Percentiles rank a stretch among this genome's conserved stretches.
phyloP scores from a whole-genome alignment of 495 filamentous ascomycete species.

The Neurospora africana region DNA sequence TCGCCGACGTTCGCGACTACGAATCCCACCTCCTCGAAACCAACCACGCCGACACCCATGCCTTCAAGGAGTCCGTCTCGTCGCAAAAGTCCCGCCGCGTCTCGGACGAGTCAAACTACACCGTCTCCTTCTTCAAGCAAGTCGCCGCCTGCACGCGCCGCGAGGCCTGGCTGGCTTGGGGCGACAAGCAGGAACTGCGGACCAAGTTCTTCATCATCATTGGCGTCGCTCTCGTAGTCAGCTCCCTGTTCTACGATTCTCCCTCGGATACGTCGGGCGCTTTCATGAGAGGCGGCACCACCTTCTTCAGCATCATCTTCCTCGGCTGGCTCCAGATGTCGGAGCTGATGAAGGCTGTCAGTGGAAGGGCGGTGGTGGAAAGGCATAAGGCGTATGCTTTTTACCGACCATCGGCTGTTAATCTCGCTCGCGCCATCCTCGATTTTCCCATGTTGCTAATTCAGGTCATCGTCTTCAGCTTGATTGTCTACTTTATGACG shows the following conservation, averaged over 20 bases:
- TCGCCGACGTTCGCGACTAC: conserved; percentile 40
- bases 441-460: conserved; percentile 63
- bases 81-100: conserved; percentile 28
- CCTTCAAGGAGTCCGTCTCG: conserved; percentile 40
- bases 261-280: conserved; percentile 45
- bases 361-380: conserved; percentile 59
- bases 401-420: conserved; percentile 71
- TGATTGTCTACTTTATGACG: conserved; percentile 72
- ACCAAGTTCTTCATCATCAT: conserved; percentile 47
- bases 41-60: conserved; percentile 26
- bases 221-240: conserved; percentile 66
- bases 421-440: conserved; percentile 63
- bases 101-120: conserved; percentile 40
- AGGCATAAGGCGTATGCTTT: conserved; percentile 83
- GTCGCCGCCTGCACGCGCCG: conserved; percentile 44
- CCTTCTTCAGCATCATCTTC: conserved; percentile 71
- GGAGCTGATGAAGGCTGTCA: conserved; percentile 63
- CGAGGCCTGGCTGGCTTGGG: conserved; percentile 49
- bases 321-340: conserved; percentile 69
- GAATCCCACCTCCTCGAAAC: conserved; percentile 26
- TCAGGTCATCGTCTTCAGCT: conserved; percentile 60
- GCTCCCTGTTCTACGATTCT: conserved; percentile 64
- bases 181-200: conserved; percentile 48
- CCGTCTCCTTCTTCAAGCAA: conserved; percentile 47
- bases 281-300: conserved; percentile 44